Evolutionary conservation across 2,329 filamentous ascomycete genomes (phyloP).

Genomic region (Talaromyces amestolkiae): DNA sequence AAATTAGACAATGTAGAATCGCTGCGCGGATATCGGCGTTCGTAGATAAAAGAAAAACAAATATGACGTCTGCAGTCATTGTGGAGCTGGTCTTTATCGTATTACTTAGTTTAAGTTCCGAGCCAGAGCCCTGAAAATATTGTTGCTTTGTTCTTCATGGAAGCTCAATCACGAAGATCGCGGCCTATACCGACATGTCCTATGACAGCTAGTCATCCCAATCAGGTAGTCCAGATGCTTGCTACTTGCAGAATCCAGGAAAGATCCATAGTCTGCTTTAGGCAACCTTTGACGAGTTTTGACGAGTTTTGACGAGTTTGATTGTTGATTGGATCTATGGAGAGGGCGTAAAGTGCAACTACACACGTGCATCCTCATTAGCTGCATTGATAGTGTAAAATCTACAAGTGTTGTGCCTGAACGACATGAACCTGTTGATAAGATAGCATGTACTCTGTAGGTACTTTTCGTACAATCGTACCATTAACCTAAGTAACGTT

Average conservation of each 20-base stretch:
- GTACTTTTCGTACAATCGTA: not conserved
- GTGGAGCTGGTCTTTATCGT: not conserved
- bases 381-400: not conserved
- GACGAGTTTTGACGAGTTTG: too few relatives aligned
- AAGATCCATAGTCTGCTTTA: not conserved
- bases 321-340: too few relatives aligned
- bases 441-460: too few relatives aligned
- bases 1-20: not conserved
- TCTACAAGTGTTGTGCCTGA: not conserved
- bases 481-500: not conserved
- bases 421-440: too few relatives aligned
- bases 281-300: not conserved
- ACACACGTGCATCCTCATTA: not conserved
- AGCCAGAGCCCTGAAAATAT: not conserved
- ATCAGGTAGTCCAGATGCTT: not conserved
- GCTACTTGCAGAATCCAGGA: not conserved
- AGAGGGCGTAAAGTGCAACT: not conserved
- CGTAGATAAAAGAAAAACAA: not conserved
- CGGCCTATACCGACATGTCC: not conserved
- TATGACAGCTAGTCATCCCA: not conserved
- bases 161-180: too few relatives aligned
- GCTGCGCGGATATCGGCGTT: too few relatives aligned
- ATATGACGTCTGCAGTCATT: not conserved
- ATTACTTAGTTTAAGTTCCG: not conserved
- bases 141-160: too few relatives aligned